Conservation (phyloP, 768 basidiomycete genomes). For the Phanerochaete sordida region DNA sequence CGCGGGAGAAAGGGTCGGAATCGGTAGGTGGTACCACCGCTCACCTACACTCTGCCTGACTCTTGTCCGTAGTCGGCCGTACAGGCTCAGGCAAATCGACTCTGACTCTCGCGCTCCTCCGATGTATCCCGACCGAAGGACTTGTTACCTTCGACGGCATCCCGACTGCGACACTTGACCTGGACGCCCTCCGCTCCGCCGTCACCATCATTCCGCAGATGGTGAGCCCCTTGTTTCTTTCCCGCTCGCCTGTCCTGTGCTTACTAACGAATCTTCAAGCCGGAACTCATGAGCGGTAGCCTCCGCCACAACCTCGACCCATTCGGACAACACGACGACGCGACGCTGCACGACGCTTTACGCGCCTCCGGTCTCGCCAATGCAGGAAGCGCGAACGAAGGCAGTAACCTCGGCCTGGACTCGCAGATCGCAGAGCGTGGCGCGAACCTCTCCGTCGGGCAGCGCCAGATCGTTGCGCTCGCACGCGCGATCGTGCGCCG, state of each 20-base stretch:
- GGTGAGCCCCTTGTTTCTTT: slow-evolving; percentile 31
- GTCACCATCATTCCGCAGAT: slow-evolving; percentile 61
- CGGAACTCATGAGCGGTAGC: slow-evolving; percentile 52
- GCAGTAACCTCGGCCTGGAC: slow-evolving; percentile 41
- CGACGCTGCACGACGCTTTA: slow-evolving; percentile 44
- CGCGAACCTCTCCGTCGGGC: slow-evolving; percentile 49
- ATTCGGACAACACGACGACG: slow-evolving; percentile 51
- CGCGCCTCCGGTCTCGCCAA: slow-evolving; percentile 43
- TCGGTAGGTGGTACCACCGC: slow-evolving; percentile 32
- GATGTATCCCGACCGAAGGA: slow-evolving; percentile 52
- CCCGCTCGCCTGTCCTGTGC: no score
- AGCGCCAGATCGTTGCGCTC: slow-evolving; percentile 60
- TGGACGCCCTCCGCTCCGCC: slow-evolving; percentile 47
- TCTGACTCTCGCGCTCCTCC: slow-evolving; percentile 49
- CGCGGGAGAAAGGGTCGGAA: slow-evolving; percentile 55
- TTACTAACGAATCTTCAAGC: slow-evolving; percentile 21
- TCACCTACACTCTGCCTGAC: neutral
- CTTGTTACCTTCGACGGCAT: slow-evolving; percentile 49
- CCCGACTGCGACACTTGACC: slow-evolving; percentile 42
- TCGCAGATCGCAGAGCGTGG: slow-evolving; percentile 40
- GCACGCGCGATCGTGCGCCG: slow-evolving; percentile 53
- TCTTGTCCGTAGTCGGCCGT: slow-evolving; percentile 41
- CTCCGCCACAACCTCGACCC: slow-evolving; percentile 58
- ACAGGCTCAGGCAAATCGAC: slow-evolving; percentile 49
- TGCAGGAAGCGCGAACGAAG: slow-evolving; percentile 32